These are phyloP conservation scores for Pezicula carpinea DNA, from an alignment of 2,329 filamentous ascomycete species.

Conservation along the genomic window DNA sequence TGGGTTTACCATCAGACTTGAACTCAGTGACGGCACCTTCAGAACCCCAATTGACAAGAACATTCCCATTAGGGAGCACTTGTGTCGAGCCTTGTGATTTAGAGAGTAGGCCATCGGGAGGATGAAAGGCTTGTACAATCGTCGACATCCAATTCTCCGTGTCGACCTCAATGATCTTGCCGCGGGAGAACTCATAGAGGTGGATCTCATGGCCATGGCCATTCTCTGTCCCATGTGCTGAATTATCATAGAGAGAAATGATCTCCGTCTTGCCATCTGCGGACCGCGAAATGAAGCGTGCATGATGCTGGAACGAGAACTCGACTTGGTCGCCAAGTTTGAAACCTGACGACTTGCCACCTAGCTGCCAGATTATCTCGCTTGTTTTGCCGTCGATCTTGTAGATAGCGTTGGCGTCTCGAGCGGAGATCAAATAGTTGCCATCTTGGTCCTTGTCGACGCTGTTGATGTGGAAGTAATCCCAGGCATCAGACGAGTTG, in stretches of 20 bases:
- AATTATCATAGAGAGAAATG: constrained; percentile 23
- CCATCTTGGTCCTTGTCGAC: constrained; percentile 35
- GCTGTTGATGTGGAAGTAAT: constrained; percentile 30
- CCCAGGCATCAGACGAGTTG: constrained; percentile 37
- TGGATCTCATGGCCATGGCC: constrained; percentile 10
- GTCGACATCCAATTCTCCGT: constrained; percentile 12
- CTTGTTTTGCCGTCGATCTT: constrained; percentile 42
- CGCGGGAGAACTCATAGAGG: constrained; percentile 12
- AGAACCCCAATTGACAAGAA: constrained; percentile 20
- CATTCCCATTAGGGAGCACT: constrained; percentile 20
- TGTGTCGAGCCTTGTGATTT: constrained; percentile 20
- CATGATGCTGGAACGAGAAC: constrained; percentile 47
- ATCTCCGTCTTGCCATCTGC: constrained; percentile 9
- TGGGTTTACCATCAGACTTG: constrained; percentile 26
- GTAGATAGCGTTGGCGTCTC: constrained; percentile 40
- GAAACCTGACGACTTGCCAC: constrained; percentile 40
- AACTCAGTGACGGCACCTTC: constrained; percentile 20
- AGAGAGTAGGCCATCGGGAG: constrained; percentile 16
- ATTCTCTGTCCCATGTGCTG: constrained; percentile 9
- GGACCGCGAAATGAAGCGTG: constrained; percentile 31
- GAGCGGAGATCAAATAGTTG: constrained; percentile 44
- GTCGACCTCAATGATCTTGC: constrained; percentile 20
- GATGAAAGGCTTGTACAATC: constrained; percentile 14
- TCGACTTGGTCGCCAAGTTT: constrained; percentile 35
- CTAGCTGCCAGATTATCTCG: constrained; percentile 42